Base-by-base conservation (phyloP, 164 flowering plant genomes). In the Hamamelis virginiana region DNA sequence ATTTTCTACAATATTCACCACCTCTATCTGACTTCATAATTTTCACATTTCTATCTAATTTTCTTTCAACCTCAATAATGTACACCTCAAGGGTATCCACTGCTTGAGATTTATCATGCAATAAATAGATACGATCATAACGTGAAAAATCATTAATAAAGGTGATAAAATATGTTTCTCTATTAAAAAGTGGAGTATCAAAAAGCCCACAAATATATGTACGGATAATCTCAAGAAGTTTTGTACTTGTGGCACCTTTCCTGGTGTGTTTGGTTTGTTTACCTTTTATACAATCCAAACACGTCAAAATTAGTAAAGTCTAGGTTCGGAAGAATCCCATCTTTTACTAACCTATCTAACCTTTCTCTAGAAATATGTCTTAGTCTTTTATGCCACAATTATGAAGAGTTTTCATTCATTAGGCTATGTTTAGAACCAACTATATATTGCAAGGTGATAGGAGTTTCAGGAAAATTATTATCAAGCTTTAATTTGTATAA, bases 251-350 rank as follows among this genome's bases (percentile, higher is more conserved):
- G 65, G 69, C 61, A 1, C 33, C 45, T 25, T 59, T 61, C 47
- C 67, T 72, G 0, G 10, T 61, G 38, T 60, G 67, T 62, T 67
- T 75, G 13, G 66, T 72, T 38, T 50, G 41, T 16, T 79, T 79
- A 21, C 70, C 68, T 15, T 70, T 70, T 21, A 75, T 66, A 15
- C 74, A 75, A 50, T 75, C 61, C 41, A 77, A 59, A 71, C 75
- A 74, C 15, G 43, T 6, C 25, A 9, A 67, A 9, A 57, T 77
- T 50, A 28, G 64, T 47, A 46, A 74, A 77, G 44, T 66, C 74
- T 16, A 75, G 27, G 15, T 26, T 23, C 0, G 28, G 28, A 14
- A 75, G 70, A 27, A 72, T 69, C n/a, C 53, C 68, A 33, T 73
- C 27, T 9, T 66, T 69, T 12, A 73, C 69, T 5, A 66, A 59